These are phyloP conservation scores for Cordia subcordata DNA, from an alignment of 257 asterid species.

Conservation along the genomic window DNA sequence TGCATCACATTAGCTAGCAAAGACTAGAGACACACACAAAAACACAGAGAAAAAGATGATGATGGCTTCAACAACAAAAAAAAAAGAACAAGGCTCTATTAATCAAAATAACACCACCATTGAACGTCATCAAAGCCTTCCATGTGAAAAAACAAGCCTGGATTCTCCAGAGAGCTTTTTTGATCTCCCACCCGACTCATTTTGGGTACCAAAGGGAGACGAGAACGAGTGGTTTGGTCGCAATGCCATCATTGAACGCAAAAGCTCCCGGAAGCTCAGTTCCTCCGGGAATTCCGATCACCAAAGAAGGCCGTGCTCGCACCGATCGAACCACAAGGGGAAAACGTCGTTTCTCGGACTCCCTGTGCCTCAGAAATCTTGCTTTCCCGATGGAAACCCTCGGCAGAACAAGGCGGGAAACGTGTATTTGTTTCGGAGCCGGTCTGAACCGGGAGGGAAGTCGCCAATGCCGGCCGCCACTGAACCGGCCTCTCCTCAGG, in stretches of 20 bases:
- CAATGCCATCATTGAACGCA: constrained; percentile 55
- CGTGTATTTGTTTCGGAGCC: constrained; percentile 32
- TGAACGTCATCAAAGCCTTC: neutral
- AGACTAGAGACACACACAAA: too few relatives aligned
- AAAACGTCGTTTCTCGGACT: constrained; percentile 34
- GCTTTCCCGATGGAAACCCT: constrained; percentile 12
- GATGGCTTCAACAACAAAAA: too few relatives aligned
- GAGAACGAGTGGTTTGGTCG: constrained; percentile 54
- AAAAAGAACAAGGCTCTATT: too few relatives aligned
- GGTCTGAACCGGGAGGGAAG: constrained; percentile 26
- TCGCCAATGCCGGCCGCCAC: neutral
- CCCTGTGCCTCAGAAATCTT: constrained; percentile 25
- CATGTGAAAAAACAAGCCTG: constrained; percentile 1
- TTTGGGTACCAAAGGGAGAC: constrained; percentile 38
- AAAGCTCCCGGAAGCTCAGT: constrained; percentile 43
- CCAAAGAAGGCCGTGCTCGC: constrained; percentile 24
- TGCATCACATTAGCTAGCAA: too few relatives aligned
- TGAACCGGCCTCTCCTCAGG: constrained; percentile 3
- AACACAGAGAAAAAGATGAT: too few relatives aligned
- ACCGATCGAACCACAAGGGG: constrained; percentile 14
- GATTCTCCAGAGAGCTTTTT: constrained; percentile 20
- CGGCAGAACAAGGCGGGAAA: constrained; percentile 27
- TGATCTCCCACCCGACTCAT: constrained; percentile 64
- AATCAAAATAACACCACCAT: neutral
- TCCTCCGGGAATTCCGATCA: constrained; percentile 14